Base-by-base conservation (phyloP, 306 rosid species). In the Coriaria nepalensis region DNA sequence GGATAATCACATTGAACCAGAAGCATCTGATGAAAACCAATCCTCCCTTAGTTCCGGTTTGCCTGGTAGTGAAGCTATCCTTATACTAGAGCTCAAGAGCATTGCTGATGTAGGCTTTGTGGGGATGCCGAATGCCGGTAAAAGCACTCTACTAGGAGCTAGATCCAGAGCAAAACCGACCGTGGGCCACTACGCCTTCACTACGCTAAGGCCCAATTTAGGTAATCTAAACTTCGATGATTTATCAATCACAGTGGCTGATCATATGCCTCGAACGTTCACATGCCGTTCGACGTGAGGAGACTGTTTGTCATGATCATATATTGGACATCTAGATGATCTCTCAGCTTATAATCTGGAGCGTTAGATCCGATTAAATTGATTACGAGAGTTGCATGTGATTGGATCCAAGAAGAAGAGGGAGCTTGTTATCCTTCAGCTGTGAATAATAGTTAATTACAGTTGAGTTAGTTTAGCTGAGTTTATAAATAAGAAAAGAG, bases 101-200 rank as follows among this genome's bases (percentile, higher is more conserved):
- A 85, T 79, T 59, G 95, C 94, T 50, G 94, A 85, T 66, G 95
- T 90, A 55, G 81, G 95, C 64, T 68, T 90, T 46, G 94, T 90
- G 49, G 98, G 95, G 62, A 84, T 90, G 78, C 98, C 98, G 50
- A 90, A 85, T 79, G 94, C 98, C 59, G 98, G 95, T 13, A 90
- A 90, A 79, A 90, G 98, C 64, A 85, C 94, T 43, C 78, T 90
- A 20, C 75, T 90, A 9, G 95, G 98, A 51, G 95, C 85, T 35
- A 81, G 79, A 68, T 77, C 95, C 40, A 70, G 81, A 72, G 94
- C 92, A 41, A 90, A 77, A 63, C 95, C 95, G 42, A 37, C 74
- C 38, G 79, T 77, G 39, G 98, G 92, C 46, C 78, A 81, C 71
- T 90, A 90, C 38, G 95, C 92, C 59, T 90, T 90, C 78, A 85